These are phyloP conservation scores for Colletotrichum shisoi DNA, from an alignment of 2,329 filamentous ascomycete genomes.

Conservation along the genomic window DNA sequence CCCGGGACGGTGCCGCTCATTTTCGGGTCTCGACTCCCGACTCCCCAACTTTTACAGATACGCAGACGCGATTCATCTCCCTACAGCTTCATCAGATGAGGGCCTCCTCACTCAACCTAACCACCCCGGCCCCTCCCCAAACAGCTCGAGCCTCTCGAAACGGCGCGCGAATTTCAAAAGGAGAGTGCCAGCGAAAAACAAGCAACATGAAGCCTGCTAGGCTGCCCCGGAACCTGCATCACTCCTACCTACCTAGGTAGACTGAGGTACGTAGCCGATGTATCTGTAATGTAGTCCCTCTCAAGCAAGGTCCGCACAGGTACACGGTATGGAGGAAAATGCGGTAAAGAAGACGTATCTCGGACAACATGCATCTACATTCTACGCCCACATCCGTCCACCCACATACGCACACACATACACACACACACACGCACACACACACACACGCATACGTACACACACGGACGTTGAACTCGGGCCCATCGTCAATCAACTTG, in stretches of 20 bases:
- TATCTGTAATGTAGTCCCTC: no score
- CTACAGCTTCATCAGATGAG: constrained; percentile 16
- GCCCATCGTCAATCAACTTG: background rate
- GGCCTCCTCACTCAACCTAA: no score
- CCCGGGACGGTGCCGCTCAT: constrained; percentile 29
- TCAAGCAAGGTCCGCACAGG: no score
- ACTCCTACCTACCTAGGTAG: no score
- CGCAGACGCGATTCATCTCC: constrained; percentile 28
- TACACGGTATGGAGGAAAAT: no score
- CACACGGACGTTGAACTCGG: constrained; percentile 15
- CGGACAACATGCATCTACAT: background rate
- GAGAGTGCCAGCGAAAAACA: no score
- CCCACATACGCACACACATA: background rate
- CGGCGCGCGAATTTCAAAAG: background rate
- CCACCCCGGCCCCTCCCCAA: no score
- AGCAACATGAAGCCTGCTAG: no score
- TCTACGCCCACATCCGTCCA: background rate
- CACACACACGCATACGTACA: background rate
- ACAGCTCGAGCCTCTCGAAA: background rate
- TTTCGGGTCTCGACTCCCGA: constrained; percentile 17
- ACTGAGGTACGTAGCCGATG: no score
- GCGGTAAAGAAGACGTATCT: background rate
- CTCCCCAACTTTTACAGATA: background rate
- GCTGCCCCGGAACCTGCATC: no score
- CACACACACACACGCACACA: constrained; percentile 1